These are phyloP conservation scores for Solanum gracilifrons DNA, from an alignment of 257 asterid genomes.

Conservation along the genomic window DNA sequence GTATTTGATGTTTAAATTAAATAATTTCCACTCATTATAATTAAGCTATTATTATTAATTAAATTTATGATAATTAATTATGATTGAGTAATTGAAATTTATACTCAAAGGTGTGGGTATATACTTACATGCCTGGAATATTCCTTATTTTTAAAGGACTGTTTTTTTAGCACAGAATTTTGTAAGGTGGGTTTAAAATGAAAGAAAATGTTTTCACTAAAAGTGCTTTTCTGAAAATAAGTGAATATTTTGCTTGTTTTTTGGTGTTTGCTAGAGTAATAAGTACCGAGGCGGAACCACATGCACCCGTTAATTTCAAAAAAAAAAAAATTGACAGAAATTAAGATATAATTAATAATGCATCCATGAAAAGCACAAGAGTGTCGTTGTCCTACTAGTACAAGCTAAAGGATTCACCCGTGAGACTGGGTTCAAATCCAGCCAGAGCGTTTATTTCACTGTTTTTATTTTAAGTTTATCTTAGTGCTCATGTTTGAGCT, in stretches of 20 bases:
- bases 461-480: too few species aligned
- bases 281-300: background rate
- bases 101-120: background rate
- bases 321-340: too few species aligned
- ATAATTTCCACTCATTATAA: background rate
- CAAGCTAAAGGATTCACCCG: too few species aligned
- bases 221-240: background rate
- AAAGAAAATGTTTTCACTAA: background rate
- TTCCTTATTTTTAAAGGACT: background rate
- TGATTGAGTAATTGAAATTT: background rate
- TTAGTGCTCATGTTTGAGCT: background rate
- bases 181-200: background rate
- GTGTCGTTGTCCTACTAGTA: too few species aligned
- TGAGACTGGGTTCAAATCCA: background rate
- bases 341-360: too few species aligned
- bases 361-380: too few species aligned
- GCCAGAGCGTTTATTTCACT: too few species aligned
- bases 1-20: background rate
- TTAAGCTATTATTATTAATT: background rate
- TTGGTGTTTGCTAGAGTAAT: background rate
- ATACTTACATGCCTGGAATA: background rate
- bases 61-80: background rate
- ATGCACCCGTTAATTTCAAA: accelerated
- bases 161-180: background rate
- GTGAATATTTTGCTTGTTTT: background rate